phyloP scores from a whole-genome alignment of 2,329 filamentous ascomycete genomes.

The Trichoderma guizhouense region DNA sequence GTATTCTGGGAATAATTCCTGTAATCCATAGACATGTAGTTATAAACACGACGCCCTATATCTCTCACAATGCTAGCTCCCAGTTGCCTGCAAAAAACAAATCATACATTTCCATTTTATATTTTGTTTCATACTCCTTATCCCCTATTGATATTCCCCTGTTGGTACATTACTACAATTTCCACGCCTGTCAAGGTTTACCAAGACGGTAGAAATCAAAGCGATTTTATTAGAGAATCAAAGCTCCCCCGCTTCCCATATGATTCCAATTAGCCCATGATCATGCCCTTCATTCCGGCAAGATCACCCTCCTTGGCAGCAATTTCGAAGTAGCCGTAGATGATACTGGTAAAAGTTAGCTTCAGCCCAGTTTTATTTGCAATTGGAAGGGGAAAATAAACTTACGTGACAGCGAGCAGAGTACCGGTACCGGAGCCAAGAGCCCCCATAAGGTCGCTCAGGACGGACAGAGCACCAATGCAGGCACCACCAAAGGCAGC shows the following conservation, averaged over 20 bases:
- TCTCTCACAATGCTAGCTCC: not conserved
- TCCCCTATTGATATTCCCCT: constrained; percentile 11
- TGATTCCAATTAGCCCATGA: constrained; percentile 56
- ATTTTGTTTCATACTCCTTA: constrained; percentile 17
- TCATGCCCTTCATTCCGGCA: constrained; percentile 72
- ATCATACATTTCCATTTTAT: constrained; percentile 16
- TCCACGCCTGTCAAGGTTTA: not conserved
- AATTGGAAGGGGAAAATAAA: constrained; percentile 36
- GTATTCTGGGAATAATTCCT: not conserved
- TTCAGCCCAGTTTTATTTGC: not conserved
- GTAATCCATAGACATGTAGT: not conserved
- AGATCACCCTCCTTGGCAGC: constrained; percentile 98
- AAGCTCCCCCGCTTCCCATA: not conserved
- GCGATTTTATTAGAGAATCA: constrained; percentile 12
- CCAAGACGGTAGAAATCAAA: constrained; percentile 5
- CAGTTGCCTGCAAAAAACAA: not conserved
- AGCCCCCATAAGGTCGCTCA: constrained; percentile 92
- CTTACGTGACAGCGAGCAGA: constrained; percentile 95
- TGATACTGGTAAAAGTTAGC: constrained; percentile 65
- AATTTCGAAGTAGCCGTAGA: constrained; percentile 99
- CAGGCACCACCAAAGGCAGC: constrained; percentile 98
- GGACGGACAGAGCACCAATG: constrained; percentile 95
- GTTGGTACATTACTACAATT: constrained; percentile 21
- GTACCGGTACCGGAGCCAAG: constrained; percentile 97
- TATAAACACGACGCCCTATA: not conserved